These are phyloP conservation scores for Lactarius sanguifluus DNA, from an alignment of 768 basidiomycete genomes.

Conservation along the genomic window DNA sequence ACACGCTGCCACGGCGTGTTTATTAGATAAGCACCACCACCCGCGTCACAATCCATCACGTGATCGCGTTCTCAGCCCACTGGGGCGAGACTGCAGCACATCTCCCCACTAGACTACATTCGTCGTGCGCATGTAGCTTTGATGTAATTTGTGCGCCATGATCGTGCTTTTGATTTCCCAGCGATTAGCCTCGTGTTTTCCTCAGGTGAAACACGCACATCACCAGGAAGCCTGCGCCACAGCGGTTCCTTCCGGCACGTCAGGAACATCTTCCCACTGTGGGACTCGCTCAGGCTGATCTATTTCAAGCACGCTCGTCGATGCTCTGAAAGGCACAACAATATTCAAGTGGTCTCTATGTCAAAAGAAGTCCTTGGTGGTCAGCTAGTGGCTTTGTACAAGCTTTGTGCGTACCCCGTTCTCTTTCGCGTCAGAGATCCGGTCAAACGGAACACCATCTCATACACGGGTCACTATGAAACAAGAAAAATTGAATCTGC, in stretches of 20 bases:
- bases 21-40: neutral
- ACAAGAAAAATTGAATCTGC: neutral
- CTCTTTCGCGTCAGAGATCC: neutral
- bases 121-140: no score
- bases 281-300: neutral
- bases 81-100: no score
- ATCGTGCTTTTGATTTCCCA: no score
- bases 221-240: neutral
- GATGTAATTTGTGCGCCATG: no score
- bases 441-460: neutral
- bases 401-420: neutral
- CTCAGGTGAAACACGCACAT: neutral
- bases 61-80: neutral
- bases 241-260: neutral
- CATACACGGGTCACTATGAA: neutral
- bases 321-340: no score
- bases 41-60: neutral
- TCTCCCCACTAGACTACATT: no score
- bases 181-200: neutral
- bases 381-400: neutral
- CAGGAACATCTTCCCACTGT: neutral
- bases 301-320: neutral
- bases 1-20: neutral
- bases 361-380: no score
- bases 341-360: no score